Evolutionary conservation across 2,329 filamentous ascomycete species (phyloP).

Genomic region (Podosphaera fusca): DNA sequence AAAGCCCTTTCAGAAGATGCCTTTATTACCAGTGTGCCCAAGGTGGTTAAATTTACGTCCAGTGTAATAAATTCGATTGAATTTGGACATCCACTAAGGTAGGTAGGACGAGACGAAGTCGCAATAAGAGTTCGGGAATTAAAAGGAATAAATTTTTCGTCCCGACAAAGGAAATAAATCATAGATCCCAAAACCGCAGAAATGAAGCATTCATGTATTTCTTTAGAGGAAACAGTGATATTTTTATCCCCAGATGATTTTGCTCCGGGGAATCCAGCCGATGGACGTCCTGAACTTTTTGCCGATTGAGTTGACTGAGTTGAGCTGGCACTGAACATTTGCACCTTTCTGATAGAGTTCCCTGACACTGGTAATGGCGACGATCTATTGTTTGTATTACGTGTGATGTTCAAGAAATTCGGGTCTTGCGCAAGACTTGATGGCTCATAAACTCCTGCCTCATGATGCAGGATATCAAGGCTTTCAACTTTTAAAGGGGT

Average conservation of each 20-base stretch:
- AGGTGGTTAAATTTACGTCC: slow-evolving; percentile 15
- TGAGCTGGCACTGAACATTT: slow-evolving; percentile 11
- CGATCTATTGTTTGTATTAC: slow-evolving; percentile 10
- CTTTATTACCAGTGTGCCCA: slow-evolving; percentile 15
- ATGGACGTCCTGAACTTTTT: slow-evolving; percentile 7
- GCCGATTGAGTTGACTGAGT: slow-evolving; percentile 5
- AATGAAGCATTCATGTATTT: slow-evolving; percentile 16
- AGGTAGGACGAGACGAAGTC: background rate
- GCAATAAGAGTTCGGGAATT: slow-evolving; percentile 16
- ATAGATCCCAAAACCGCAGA: slow-evolving; percentile 16
- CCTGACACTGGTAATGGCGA: slow-evolving; percentile 14
- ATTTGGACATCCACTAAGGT: slow-evolving; percentile 3
- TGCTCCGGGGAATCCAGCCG: slow-evolving; percentile 8
- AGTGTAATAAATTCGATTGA: slow-evolving; percentile 13
- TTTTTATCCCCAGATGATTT: slow-evolving; percentile 7
- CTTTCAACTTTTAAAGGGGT: slow-evolving; percentile 7
- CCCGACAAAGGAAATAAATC: slow-evolving; percentile 14
- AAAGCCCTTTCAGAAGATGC: slow-evolving; percentile 10
- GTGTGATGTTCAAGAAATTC: slow-evolving; percentile 5
- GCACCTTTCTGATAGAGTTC: slow-evolving; percentile 9
- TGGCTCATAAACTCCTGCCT: slow-evolving; percentile 13
- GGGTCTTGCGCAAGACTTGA: slow-evolving; percentile 11
- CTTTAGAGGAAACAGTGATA: slow-evolving; percentile 7
- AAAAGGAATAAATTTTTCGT: slow-evolving; percentile 14
- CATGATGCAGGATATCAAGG: slow-evolving; percentile 8